Evolutionary conservation across 371 early-diverging fungal species (phyloP).

Genomic region (Choanephora cucurbitarum): DNA sequence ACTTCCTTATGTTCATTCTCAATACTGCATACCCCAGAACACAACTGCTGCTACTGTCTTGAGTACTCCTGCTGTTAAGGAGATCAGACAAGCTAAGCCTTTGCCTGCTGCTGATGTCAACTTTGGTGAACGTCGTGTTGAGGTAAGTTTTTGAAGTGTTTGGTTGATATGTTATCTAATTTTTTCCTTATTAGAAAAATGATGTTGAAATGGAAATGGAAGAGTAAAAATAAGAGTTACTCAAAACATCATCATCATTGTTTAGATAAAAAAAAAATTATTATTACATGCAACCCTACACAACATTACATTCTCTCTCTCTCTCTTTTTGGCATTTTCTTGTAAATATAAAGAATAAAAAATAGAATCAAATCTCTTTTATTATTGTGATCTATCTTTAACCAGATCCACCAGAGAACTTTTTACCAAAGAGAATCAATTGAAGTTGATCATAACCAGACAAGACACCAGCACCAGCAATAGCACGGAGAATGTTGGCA

Average conservation of each 20-base stretch:
- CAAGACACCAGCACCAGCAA: slow-evolving; percentile 80
- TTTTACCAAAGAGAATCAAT: slow-evolving; percentile 59
- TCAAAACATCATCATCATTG: too few species aligned
- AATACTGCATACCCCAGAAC: slow-evolving; percentile 57
- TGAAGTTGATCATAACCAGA: slow-evolving; percentile 75
- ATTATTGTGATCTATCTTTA: too few species aligned
- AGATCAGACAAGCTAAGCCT: slow-evolving; percentile 34
- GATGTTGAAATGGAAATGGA: slow-evolving; percentile 45
- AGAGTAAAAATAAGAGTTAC: slow-evolving; percentile 4
- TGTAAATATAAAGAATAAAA: too few species aligned
- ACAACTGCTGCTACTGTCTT: slow-evolving; percentile 47
- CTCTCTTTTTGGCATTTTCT: too few species aligned
- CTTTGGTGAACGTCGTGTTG: slow-evolving; percentile 43
- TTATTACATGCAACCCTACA: too few species aligned
- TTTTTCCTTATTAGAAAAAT: slow-evolving; percentile 33
- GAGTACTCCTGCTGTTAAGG: slow-evolving; percentile 40
- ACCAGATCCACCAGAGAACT: slow-evolving; percentile 34
- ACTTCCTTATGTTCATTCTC: slow-evolving; percentile 76
- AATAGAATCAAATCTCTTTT: too few species aligned
- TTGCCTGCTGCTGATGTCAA: slow-evolving; percentile 24
- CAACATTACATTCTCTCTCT: too few species aligned
- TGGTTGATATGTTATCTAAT: too few species aligned
- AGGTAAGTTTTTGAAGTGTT: too few species aligned
- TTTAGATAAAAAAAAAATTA: too few species aligned
- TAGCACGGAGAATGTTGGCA: slow-evolving; percentile 80